Evolutionary conservation across 1,284 basidiomycete genomes (phyloP), one percentile per base, ranked within the genome.

Genomic region (Athelia sp.): DNA sequence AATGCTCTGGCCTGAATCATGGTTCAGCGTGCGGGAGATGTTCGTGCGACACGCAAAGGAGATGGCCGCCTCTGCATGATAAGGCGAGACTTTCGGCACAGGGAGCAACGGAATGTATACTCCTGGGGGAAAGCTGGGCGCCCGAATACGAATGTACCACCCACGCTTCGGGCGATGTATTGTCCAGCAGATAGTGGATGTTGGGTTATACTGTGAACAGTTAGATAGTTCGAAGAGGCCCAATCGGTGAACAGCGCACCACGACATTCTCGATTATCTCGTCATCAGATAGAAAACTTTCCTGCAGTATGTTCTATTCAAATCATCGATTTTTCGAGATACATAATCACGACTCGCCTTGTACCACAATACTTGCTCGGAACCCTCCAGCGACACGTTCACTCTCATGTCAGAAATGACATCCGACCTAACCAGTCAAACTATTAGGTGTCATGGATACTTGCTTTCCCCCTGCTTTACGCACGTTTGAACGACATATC

Each of bases 91-190:
- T 29, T 68, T 65, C 1, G 82, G 71, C 0, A 86, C 68, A 4
- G 87, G 83, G 6, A 73, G 66, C 17, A 90, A 66, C 1, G 82
- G 74, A 35, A 90, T 87, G 59, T 76, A 84, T 15, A 78, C 71
- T 3, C 78, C 80, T 15, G 78, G 76, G 1, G 82, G 82, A 53
- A 86, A 87, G 4, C 70, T 60, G 0, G 87, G 86, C 1, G 84
- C 70, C 18, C 83, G 76, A 18, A 90, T 67, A 45, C 83, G 82
- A 53, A 90, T 81, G 62, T 90, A 90, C 87, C 87, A 90, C 21
- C 87, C 87, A 31, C 84, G 78, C 54, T 81, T 78, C 2, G 87
- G 87, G 8, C 81, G 77, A 59, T 89, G 87, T 22, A 89, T 79
- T 18, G 77, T 79, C 87, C 87, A 90, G 49, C 77, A 74, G 4